phyloP scores from a whole-genome alignment of 2,329 filamentous ascomycete genomes.

The Pestalotiopsis sp. region DNA sequence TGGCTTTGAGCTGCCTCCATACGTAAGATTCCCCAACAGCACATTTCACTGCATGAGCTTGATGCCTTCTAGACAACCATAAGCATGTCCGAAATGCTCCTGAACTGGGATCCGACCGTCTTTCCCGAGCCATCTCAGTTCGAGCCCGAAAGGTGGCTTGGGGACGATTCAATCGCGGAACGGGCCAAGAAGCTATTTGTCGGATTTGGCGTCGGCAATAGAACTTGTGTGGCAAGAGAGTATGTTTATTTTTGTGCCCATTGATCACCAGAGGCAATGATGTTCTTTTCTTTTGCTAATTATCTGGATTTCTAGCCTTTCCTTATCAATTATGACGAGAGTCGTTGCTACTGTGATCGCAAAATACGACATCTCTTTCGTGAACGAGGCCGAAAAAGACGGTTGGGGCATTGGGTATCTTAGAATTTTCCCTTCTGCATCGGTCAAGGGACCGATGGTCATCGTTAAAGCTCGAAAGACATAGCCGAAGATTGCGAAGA shows the following conservation, averaged over 20 bases:
- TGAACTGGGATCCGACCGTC: slow-evolving; percentile 3
- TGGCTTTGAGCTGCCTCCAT: slow-evolving; percentile 1
- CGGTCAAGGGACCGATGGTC: not conserved
- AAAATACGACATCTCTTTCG: not conserved
- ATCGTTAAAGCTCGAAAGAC: not conserved
- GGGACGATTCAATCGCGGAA: not conserved
- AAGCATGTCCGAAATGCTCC: slow-evolving; percentile 12
- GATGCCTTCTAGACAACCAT: not conserved
- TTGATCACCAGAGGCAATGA: not conserved
- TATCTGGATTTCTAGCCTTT: not conserved
- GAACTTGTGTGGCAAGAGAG: slow-evolving; percentile 8
- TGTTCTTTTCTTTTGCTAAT: not conserved
- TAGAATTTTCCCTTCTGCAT: slow-evolving; percentile 7
- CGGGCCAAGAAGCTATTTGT: slow-evolving; percentile 6
- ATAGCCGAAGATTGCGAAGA: not conserved
- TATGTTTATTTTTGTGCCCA: not conserved
- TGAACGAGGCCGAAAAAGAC: slow-evolving; percentile 1
- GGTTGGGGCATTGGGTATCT: slow-evolving; percentile 6
- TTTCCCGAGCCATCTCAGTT: slow-evolving; percentile 3
- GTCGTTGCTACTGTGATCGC: not conserved
- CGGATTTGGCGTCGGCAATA: not conserved
- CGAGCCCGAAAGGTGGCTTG: slow-evolving; percentile 6
- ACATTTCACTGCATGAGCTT: not conserved
- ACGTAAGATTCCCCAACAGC: not conserved
- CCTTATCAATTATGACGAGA: slow-evolving; percentile 3